Percentiles rank a stretch among this genome's conserved stretches.
Evolutionary conservation across 1,284 basidiomycete species (phyloP).

Genomic region (Vanrija pseudolonga): DNA sequence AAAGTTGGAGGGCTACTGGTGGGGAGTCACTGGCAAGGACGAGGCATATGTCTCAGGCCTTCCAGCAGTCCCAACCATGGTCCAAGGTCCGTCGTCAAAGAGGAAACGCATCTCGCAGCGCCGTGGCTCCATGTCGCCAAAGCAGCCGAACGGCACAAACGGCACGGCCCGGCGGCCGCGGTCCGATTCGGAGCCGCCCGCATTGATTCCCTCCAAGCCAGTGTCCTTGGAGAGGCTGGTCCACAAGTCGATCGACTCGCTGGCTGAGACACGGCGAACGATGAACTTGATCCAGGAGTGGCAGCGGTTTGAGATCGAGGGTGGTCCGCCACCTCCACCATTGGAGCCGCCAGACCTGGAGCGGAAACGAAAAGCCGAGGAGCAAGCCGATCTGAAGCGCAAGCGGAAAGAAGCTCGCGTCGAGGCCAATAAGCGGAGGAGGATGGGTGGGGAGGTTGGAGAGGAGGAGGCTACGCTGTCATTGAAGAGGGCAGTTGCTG

Average conservation of each 20-base stretch:
- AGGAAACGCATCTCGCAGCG: constrained; percentile 7
- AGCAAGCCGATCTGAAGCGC: constrained; percentile 17
- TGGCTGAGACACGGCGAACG: constrained; percentile 26
- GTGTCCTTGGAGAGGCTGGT: constrained; percentile 31
- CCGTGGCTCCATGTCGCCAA: constrained; percentile 1
- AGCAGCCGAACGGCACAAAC: constrained; percentile 3
- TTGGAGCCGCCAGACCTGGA: constrained; percentile 17
- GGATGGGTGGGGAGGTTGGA: constrained; percentile 39
- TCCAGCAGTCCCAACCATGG: constrained; percentile 40
- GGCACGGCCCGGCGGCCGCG: neutral
- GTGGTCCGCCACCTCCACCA: constrained; percentile 28
- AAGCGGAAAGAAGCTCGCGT: constrained; percentile 20
- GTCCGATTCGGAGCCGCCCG: constrained; percentile 10
- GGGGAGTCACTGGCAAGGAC: constrained; percentile 35
- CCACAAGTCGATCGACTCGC: constrained; percentile 32
- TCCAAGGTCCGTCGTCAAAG: constrained; percentile 10
- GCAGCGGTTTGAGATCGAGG: constrained; percentile 37
- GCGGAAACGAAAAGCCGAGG: constrained; percentile 17
- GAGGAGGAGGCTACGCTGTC: constrained; percentile 36
- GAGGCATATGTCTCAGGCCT: constrained; percentile 38
- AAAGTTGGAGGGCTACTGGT: constrained; percentile 43
- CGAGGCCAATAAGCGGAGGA: constrained; percentile 23
- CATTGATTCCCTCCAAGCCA: constrained; percentile 24
- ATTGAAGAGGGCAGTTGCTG: constrained; percentile 50
- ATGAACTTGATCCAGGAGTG: constrained; percentile 38